Conservation (phyloP, 2,329 filamentous ascomycete genomes). For the Gaeumannomyces sp. region DNA sequence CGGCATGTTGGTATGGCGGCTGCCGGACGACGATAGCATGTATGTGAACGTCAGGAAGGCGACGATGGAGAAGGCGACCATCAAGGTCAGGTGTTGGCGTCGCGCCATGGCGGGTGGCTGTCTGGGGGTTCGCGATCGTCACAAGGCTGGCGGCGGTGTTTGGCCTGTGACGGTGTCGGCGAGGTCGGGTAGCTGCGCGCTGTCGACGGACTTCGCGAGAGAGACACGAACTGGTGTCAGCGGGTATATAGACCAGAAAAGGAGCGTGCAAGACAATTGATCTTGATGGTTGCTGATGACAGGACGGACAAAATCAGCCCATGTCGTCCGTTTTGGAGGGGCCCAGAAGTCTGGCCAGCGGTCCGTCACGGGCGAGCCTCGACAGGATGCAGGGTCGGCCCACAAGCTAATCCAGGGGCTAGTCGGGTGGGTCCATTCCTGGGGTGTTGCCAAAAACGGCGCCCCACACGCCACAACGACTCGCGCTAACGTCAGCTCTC, state of each 20-base stretch:
- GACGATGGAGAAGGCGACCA: constrained; percentile 48
- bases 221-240: neutral
- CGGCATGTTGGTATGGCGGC: constrained; percentile 4
- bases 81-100: constrained; percentile 44
- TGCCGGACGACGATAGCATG: constrained; percentile 38
- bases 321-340: neutral
- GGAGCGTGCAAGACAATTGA: neutral
- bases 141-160: neutral
- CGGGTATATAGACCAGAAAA: neutral
- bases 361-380: neutral
- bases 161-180: neutral
- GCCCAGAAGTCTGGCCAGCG: neutral
- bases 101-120: constrained; percentile 38
- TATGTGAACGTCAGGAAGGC: constrained; percentile 54
- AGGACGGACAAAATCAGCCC: neutral
- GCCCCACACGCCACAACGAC: neutral
- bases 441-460: neutral
- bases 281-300: neutral
- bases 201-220: neutral
- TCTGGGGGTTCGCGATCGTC: neutral
- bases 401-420: constrained; percentile 1
- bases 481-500: neutral
- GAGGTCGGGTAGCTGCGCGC: neutral
- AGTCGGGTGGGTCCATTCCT: neutral
- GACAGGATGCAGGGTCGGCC: neutral